A percentile compares a stretch with the other conserved stretches of the same genome.
Conservation (phyloP, 2,329 filamentous ascomycete species). For the Phialocephala sp. region DNA sequence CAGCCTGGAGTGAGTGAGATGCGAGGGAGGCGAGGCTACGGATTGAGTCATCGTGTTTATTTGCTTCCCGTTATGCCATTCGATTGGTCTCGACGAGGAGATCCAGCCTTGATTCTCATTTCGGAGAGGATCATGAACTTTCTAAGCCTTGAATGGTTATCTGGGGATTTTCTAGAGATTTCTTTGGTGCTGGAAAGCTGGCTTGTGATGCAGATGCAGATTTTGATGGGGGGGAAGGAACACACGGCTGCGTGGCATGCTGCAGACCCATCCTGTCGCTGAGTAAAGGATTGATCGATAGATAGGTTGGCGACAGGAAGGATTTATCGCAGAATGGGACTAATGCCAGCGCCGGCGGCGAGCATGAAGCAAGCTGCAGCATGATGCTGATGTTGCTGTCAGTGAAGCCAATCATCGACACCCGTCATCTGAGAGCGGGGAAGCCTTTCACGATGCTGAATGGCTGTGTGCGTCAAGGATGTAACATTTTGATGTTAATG, state of each 20-base stretch:
- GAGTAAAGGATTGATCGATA: slow-evolving; percentile 18
- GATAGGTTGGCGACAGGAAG: slow-evolving; percentile 22
- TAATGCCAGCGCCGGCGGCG: slow-evolving; percentile 28
- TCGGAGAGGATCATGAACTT: not conserved
- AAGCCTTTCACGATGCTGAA: slow-evolving; percentile 25
- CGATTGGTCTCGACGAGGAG: slow-evolving; percentile 23
- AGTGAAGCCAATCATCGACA: slow-evolving; percentile 34
- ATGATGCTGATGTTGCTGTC: slow-evolving; percentile 33
- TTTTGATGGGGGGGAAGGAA: slow-evolving; percentile 13
- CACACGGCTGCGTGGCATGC: slow-evolving; percentile 26
- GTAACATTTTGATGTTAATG: slow-evolving; percentile 24
- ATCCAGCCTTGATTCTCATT: not conserved
- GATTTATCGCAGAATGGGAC: slow-evolving; percentile 20
- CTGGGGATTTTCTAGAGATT: slow-evolving; percentile 7
- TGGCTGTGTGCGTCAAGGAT: slow-evolving; percentile 38
- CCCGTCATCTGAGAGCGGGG: slow-evolving; percentile 32
- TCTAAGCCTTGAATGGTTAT: not conserved
- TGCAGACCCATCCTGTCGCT: slow-evolving; percentile 17
- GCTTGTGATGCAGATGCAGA: slow-evolving; percentile 21
- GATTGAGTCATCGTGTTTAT: slow-evolving; percentile 20
- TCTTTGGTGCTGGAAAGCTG: slow-evolving; percentile 4
- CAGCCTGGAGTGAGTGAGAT: slow-evolving; percentile 20
- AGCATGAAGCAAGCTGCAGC: slow-evolving; percentile 33
- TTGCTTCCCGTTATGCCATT: not conserved
- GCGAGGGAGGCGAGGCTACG: slow-evolving; percentile 15